Evolutionary conservation across 257 asterid species (phyloP), one percentile per base, ranked within the genome.

Genomic region (Solanum bulbocastanum): DNA sequence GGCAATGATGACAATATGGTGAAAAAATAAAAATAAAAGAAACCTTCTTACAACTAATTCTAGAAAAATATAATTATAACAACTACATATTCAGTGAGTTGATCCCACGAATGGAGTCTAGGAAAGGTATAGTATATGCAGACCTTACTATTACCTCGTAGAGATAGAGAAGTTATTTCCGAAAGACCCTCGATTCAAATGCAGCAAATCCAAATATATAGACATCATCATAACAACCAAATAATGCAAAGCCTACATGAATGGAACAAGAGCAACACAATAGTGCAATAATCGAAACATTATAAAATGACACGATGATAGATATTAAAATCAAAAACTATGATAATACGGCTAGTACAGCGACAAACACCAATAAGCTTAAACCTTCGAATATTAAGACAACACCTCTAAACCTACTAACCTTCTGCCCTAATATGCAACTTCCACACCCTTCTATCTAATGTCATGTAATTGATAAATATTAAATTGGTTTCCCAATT

Each of bases 271-370:
- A 15, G 60, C 8, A 49, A 49, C 1, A 0, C 9, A 49, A 49
- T 49, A 49, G 23, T 49, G 60, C 22, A 3, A 49, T 49, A 49
- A 49, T 5, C 3, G 3, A 15, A 49, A 49, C 22, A 49, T 49
- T 49, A 15, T 15, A 16, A 52, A 52, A 1, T 1, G 1, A 11
- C 3, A 52, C 23, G 4, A 0, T 52, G 1, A 16, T 16, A 0
- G 23, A 52, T 52, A 52, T 52, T 0, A 52, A 52, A 52, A 52
- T 5, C 10, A 52, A 2, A 0, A 52, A 52, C 1, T 6, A 52
- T 52, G 0, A 16, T 16, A 52, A 52, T 52, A 52, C 0, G 0
- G 1, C 62, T 52, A 52, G 62, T 16, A 52, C 9, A 5, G 0
- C 0, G 0, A 52, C 10, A 52, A 52, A 52, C 0, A 52, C 3